These are phyloP conservation scores for Pseudogymnoascus sp. DNA, from an alignment of 2,329 filamentous ascomycete species.

Conservation along the genomic window DNA sequence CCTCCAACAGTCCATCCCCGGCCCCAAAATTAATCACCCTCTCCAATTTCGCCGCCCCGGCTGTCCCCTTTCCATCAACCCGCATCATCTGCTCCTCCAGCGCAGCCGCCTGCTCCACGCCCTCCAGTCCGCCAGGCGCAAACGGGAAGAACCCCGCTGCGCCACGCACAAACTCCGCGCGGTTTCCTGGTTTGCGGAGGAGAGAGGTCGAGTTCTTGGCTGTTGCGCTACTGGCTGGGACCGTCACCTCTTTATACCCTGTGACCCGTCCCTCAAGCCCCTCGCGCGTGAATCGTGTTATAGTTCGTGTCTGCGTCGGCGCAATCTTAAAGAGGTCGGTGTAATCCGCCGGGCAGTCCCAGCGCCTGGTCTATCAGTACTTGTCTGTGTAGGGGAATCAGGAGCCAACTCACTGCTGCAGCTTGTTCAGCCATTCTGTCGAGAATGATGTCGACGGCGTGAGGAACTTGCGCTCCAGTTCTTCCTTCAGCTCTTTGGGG, in stretches of 20 bases:
- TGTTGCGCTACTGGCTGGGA: constrained; percentile 79
- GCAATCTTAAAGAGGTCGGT: constrained; percentile 79
- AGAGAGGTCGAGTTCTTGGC: constrained; percentile 94
- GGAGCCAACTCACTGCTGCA: constrained; percentile 58
- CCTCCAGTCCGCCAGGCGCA: constrained; percentile 80
- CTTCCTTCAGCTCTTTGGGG: constrained; percentile 55
- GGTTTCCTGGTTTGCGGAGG: constrained; percentile 72
- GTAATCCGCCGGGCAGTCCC: constrained; percentile 75
- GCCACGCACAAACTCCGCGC: constrained; percentile 86
- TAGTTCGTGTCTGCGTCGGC: constrained; percentile 87
- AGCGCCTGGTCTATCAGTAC: constrained; percentile 40
- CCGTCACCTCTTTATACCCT: constrained; percentile 87
- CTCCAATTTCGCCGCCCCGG: constrained; percentile 54
- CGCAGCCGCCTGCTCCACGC: constrained; percentile 75
- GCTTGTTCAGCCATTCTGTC: constrained; percentile 73
- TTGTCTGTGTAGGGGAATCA: constrained; percentile 27
- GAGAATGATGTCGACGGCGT: constrained; percentile 74
- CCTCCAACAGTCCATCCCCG: constrained; percentile 69
- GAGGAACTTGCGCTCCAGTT: constrained; percentile 70
- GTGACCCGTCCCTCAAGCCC: constrained; percentile 88
- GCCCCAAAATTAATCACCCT: constrained; percentile 74
- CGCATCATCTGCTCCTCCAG: constrained; percentile 67
- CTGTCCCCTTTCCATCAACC: constrained; percentile 36
- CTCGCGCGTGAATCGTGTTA: constrained; percentile 84
- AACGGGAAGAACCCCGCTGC: constrained; percentile 93